phyloP scores from a whole-genome alignment of 495 filamentous ascomycete species.

The Tuber umbilicatum region DNA sequence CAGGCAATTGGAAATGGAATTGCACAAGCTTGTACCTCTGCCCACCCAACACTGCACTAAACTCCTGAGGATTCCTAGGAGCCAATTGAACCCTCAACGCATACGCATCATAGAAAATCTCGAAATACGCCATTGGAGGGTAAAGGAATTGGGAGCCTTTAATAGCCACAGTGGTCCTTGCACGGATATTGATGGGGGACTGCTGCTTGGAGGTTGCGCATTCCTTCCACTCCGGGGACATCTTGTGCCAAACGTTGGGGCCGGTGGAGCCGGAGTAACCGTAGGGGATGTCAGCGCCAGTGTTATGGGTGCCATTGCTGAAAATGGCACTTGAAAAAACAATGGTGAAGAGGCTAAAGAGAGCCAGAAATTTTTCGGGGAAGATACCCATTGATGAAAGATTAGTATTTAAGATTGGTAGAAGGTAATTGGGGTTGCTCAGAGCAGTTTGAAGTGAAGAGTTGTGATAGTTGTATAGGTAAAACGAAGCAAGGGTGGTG shows the following conservation, averaged over 20 bases:
- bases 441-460: background rate
- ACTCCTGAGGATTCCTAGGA: slow-evolving; percentile 22
- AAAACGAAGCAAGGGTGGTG: background rate
- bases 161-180: slow-evolving; percentile 40
- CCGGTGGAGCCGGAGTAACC: slow-evolving; percentile 50
- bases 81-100: slow-evolving; percentile 22
- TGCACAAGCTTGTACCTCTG: slow-evolving; percentile 52
- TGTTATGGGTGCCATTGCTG: background rate
- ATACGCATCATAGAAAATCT: slow-evolving; percentile 33
- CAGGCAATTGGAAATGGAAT: slow-evolving; percentile 66
- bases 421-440: background rate
- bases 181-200: slow-evolving; percentile 57
- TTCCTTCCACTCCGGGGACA: slow-evolving; percentile 14
- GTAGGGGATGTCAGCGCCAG: background rate
- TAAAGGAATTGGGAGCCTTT: slow-evolving; percentile 6
- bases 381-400: background rate
- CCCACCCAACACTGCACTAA: slow-evolving; percentile 41
- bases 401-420: background rate
- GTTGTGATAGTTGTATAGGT: background rate
- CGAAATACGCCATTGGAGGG: slow-evolving; percentile 11
- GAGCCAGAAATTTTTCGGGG: background rate
- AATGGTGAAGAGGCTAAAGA: background rate
- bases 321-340: background rate
- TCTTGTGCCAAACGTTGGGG: slow-evolving; percentile 53
- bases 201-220: slow-evolving; percentile 55